Evolutionary conservation across 257 asterid species (phyloP), one percentile per base, ranked within the genome.

Genomic region (Paulownia fortunei): DNA sequence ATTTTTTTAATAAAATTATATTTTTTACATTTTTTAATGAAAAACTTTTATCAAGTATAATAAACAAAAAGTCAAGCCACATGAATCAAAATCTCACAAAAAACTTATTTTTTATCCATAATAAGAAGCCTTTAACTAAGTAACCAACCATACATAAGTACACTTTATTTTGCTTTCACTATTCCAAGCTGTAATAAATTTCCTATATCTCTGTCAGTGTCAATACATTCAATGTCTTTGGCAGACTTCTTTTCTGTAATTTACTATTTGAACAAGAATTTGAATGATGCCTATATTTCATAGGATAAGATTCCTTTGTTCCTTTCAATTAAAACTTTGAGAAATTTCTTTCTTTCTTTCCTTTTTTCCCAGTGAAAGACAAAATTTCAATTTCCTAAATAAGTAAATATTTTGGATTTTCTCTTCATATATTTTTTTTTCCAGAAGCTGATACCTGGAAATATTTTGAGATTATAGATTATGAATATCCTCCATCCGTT

Each of bases 251-350:
- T 47, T 55, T 72, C 8, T 82, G 80, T 82, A 81, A 32, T 34
- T 61, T 76, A 54, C 85, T 52, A 81, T 76, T 64, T 49, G 18
- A 77, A 82, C 85, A 73, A 66, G 0, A 24, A 46, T 24, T 8
- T 58, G 47, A 42, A 63, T 10, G n/a, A n/a, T n/a, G n/a, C n/a
- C n/a, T n/a, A n/a, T n/a, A n/a, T n/a, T n/a, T n/a, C n/a, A n/a
- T n/a, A n/a, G 0, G 13, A 42, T 42, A 3, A 1, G 11, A 61
- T 36, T 36, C 24, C 54, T 16, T 47, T 78, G 65, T 47, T 59
- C 26, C 47, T 4, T 5, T 42, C 54, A 54, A 27, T 56, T 16
- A 0, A 30, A 55, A 39, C 44, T 12, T 34, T 71, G 5, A 49
- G 13, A n/a, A 41, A 15, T 69, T 42, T 42, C 30, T 65, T 3